These are phyloP conservation scores for Haplosporangium gracile DNA, from an alignment of 192 early-diverging fungal species.

Conservation along the genomic window DNA sequence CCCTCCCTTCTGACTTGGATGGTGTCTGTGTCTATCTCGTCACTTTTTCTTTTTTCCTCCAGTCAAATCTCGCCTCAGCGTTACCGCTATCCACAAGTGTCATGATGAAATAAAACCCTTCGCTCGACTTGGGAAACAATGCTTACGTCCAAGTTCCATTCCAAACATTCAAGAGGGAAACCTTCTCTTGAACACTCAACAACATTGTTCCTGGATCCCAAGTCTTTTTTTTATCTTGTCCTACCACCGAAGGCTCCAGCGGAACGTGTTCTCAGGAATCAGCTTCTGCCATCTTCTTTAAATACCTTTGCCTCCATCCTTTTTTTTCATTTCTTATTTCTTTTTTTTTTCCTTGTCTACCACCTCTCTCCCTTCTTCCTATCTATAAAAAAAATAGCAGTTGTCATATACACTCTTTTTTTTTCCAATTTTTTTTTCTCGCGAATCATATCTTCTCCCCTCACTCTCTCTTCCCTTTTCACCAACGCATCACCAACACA, in stretches of 20 bases:
- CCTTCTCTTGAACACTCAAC: neutral
- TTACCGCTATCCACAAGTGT: too few species aligned
- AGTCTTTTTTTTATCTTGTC: neutral
- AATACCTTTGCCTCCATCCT: neutral
- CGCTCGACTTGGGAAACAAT: too few species aligned
- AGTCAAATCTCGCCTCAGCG: neutral
- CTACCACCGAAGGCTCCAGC: neutral
- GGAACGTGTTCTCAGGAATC: conserved; percentile 5
- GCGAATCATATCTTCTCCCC: neutral
- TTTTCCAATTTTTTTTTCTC: conserved; percentile 7
- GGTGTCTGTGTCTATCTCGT: neutral
- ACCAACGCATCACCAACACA: neutral
- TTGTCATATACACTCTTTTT: conserved; percentile 2
- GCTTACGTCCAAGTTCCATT: neutral
- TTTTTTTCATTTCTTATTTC: neutral
- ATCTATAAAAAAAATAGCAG: neutral
- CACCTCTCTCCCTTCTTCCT: neutral
- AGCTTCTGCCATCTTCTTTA: neutral
- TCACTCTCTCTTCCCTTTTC: neutral
- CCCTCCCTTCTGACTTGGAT: neutral
- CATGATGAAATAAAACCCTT: too few species aligned
- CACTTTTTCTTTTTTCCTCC: neutral
- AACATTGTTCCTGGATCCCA: neutral
- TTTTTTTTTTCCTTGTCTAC: neutral
- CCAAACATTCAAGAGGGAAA: neutral